Percentiles rank a stretch among this genome's conserved stretches.
phyloP scores from a whole-genome alignment of 73 alveolate species.

The Tetrahymena borealis region DNA sequence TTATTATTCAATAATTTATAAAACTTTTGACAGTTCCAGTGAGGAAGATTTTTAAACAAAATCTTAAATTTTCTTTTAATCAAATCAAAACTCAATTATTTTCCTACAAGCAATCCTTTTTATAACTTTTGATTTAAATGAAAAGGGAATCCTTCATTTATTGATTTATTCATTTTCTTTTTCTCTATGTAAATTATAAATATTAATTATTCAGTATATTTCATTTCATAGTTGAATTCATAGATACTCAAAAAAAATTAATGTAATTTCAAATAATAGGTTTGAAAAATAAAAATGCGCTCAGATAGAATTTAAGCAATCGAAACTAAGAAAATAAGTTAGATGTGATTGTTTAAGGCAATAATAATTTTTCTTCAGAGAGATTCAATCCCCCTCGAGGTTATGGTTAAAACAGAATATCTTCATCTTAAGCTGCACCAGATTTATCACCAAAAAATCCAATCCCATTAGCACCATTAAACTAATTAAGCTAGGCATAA shows the following conservation, averaged over 20 bases:
- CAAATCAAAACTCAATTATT: no score
- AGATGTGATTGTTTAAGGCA: neutral
- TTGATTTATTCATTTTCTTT: no score
- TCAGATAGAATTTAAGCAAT: neutral
- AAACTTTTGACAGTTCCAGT: no score
- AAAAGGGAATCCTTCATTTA: no score
- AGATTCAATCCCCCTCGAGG: neutral
- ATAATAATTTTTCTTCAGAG: neutral
- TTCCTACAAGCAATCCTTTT: no score
- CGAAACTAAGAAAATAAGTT: neutral
- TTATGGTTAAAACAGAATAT: neutral
- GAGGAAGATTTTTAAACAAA: no score
- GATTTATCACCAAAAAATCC: neutral
- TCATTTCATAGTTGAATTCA: neutral
- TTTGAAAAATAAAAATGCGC: neutral
- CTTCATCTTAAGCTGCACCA: neutral
- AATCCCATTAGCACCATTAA: no score
- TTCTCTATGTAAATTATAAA: no score
- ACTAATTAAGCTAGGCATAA: no score
- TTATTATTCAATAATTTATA: no score
- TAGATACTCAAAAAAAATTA: neutral
- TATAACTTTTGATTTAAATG: no score
- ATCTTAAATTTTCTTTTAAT: no score
- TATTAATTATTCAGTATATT: neutral
- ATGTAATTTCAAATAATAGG: neutral